These are phyloP conservation scores for Phytophthora pisi DNA, from an alignment of 352 stramenopile species.

Conservation along the genomic window DNA sequence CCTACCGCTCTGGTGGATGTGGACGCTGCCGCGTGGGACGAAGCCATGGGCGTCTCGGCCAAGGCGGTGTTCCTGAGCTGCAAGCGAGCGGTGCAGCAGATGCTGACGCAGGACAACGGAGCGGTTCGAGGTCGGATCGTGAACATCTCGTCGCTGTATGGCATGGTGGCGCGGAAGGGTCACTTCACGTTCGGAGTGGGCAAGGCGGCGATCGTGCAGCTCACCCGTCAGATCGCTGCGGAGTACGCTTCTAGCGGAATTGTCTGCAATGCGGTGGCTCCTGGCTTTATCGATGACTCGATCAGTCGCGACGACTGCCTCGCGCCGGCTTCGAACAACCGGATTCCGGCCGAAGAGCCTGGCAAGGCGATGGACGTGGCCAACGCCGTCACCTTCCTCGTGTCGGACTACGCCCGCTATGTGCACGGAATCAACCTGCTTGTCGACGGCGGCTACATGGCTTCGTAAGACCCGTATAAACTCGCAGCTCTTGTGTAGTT, in stretches of 20 bases:
- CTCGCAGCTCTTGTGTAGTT: too few relatives aligned
- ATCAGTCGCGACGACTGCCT: constrained; percentile 64
- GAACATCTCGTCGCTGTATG: constrained; percentile 67
- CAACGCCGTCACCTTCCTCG: constrained; percentile 72
- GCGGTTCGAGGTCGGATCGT: constrained; percentile 65
- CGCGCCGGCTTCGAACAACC: constrained; percentile 46
- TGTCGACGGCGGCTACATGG: constrained; percentile 64
- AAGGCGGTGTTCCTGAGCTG: constrained; percentile 75
- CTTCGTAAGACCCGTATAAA: constrained; percentile 36
- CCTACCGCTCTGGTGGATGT: constrained; percentile 45
- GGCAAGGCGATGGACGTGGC: constrained; percentile 71
- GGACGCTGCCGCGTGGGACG: constrained; percentile 56
- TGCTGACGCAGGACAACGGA: constrained; percentile 63
- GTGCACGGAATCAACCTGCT: constrained; percentile 69
- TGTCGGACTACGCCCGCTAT: constrained; percentile 68
- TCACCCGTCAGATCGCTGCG: constrained; percentile 66
- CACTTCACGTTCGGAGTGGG: constrained; percentile 71
- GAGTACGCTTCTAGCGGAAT: constrained; percentile 68
- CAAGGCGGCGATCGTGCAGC: constrained; percentile 69
- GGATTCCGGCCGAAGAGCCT: constrained; percentile 56
- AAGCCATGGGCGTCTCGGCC: constrained; percentile 62
- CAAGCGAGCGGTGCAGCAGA: constrained; percentile 67
- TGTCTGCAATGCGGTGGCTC: constrained; percentile 66
- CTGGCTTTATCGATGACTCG: constrained; percentile 70
- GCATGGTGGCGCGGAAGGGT: constrained; percentile 61